A percentile compares a stretch with the other conserved stretches of the same genome.
These are phyloP conservation scores for Podospora didyma DNA, from an alignment of 495 filamentous ascomycete species.

Conservation along the genomic window DNA sequence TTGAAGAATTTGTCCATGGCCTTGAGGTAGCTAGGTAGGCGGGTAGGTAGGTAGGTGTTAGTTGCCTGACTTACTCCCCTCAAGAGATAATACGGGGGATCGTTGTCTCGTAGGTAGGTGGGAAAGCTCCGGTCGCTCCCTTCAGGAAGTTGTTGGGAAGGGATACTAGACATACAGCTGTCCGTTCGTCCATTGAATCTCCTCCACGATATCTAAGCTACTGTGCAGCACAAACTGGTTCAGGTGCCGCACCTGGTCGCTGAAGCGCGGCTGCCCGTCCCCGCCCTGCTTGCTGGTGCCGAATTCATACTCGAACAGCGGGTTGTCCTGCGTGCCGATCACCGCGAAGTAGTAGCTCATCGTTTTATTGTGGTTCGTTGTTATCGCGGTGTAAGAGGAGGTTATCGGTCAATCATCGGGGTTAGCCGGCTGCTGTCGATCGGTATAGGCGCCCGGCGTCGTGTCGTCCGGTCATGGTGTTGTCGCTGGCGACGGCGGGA, in stretches of 20 bases:
- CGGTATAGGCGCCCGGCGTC: too few species aligned
- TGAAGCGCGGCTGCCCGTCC: conserved; percentile 85
- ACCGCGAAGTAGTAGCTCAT: conserved; percentile 99
- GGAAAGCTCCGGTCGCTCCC: too few species aligned
- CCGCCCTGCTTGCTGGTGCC: conserved; percentile 92
- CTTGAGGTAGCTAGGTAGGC: conserved; percentile 75
- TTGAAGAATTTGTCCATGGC: conserved; percentile 90
- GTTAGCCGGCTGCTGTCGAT: neutral
- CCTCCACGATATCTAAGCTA: conserved; percentile 88
- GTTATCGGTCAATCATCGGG: conserved; percentile 32
- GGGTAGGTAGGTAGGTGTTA: conserved; percentile 1
- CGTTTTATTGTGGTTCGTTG: too few species aligned
- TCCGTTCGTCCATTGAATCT: conserved; percentile 83
- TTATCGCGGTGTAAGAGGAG: too few species aligned
- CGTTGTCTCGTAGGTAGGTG: too few species aligned
- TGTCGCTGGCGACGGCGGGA: too few species aligned
- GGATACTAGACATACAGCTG: conserved; percentile 56
- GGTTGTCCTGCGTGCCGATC: conserved; percentile 87
- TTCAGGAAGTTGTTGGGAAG: neutral
- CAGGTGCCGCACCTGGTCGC: conserved; percentile 80
- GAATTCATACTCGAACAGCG: conserved; percentile 93
- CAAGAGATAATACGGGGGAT: too few species aligned
- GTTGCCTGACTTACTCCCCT: neutral
- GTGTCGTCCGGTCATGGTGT: too few species aligned
- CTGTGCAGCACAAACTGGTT: conserved; percentile 97